These are phyloP conservation scores for Xylaria intraflava DNA, from an alignment of 495 filamentous ascomycete species.

Conservation along the genomic window DNA sequence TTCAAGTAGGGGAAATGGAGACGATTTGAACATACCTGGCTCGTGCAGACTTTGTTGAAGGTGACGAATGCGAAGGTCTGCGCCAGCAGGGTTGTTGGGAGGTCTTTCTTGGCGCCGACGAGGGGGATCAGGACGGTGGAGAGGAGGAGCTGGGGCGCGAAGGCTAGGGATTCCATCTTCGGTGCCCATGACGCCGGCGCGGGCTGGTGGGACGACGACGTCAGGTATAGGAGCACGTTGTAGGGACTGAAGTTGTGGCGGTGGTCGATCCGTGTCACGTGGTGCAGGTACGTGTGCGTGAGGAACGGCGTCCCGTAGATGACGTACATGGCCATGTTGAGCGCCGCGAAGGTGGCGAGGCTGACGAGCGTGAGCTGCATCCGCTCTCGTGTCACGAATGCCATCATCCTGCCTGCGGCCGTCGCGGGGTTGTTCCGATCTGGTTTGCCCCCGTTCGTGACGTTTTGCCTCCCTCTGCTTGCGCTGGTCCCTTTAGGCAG, in stretches of 20 bases:
- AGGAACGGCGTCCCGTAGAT: conserved; percentile 70
- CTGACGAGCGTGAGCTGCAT: conserved; percentile 58
- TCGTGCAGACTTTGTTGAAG: conserved; percentile 98
- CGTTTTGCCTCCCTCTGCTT: background rate
- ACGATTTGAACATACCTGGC: conserved; percentile 57
- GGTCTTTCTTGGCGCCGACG: conserved; percentile 70
- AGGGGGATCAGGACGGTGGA: conserved; percentile 72
- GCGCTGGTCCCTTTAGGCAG: background rate
- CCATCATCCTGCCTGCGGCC: conserved; percentile 15
- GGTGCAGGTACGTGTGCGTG: conserved; percentile 84
- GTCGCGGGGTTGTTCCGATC: background rate
- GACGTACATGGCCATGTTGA: conserved; percentile 73
- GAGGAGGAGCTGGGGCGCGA: conserved; percentile 77
- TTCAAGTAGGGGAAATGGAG: background rate
- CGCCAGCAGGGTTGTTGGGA: conserved; percentile 87
- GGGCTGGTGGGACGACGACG: conserved; percentile 50
- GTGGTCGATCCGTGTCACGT: conserved; percentile 89
- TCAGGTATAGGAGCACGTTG: conserved; percentile 82
- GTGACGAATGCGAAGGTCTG: conserved; percentile 96
- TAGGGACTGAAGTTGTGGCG: conserved; percentile 98
- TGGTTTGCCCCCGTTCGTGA: background rate
- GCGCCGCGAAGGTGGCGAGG: conserved; percentile 57
- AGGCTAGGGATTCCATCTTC: conserved; percentile 70
- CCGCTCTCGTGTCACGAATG: conserved; percentile 57
- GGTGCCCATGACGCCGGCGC: background rate